Percentiles rank a stretch among this genome's conserved stretches.
Conservation (phyloP, 768 basidiomycete species). For the Piloderma croceum region DNA sequence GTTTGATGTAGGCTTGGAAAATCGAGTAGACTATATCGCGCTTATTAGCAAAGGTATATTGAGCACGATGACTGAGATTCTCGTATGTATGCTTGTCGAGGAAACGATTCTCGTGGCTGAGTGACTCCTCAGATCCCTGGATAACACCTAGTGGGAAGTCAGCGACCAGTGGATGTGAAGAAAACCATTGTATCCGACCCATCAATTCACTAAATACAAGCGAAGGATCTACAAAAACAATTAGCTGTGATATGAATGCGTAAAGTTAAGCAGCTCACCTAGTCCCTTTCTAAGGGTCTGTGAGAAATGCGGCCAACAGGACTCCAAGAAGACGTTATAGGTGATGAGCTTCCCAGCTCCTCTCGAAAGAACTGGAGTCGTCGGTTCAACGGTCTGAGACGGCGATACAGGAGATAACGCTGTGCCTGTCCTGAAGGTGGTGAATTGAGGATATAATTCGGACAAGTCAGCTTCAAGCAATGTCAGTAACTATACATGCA, state of each 20-base stretch:
- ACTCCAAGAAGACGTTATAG: slow-evolving; percentile 40
- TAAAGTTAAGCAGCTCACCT: slow-evolving; percentile 31
- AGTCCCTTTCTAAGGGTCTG: slow-evolving; percentile 46
- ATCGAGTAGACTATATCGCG: slow-evolving; percentile 46
- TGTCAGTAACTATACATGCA: too few relatives aligned
- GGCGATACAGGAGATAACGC: too few relatives aligned
- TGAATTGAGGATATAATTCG: too few relatives aligned
- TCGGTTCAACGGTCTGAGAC: too few relatives aligned
- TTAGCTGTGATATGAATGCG: not conserved
- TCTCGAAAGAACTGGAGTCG: too few relatives aligned
- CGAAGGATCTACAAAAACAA: slow-evolving; percentile 47
- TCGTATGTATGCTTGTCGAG: slow-evolving; percentile 43
- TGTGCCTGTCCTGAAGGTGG: too few relatives aligned
- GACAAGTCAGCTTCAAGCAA: too few relatives aligned
- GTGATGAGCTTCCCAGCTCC: too few relatives aligned
- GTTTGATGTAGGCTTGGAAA: slow-evolving; percentile 46
- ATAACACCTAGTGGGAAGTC: slow-evolving; percentile 53
- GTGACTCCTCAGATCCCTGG: slow-evolving; percentile 55
- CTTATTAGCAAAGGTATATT: slow-evolving; percentile 48
- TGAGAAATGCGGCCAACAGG: slow-evolving; percentile 59
- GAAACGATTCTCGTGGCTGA: slow-evolving; percentile 29
- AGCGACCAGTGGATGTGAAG: not conserved
- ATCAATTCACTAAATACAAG: slow-evolving; percentile 63
- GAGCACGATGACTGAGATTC: slow-evolving; percentile 43
- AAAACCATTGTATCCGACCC: slow-evolving; percentile 31